Conservation (phyloP, 306 rosid genomes). For the peach (Prunus persica) region Prunus_persica_NCBIv2 NC_034010.1:6763501-6764000, state of each 20-base stretch:
- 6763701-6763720: not conserved
- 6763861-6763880: slow-evolving; percentile 30
- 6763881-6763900: slow-evolving; percentile 28
- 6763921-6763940: slow-evolving; percentile 36
- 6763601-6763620: slow-evolving; percentile 49
- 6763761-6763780: not conserved
- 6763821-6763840: slow-evolving; percentile 29
- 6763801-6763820: not conserved
- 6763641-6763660: slow-evolving; percentile 15
- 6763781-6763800: slow-evolving; percentile 13
- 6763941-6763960: slow-evolving; percentile 29
- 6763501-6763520: slow-evolving; percentile 30
- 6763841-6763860: slow-evolving; percentile 22
- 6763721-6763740: not conserved
- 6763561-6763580: slow-evolving; percentile 21
- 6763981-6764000: slow-evolving; percentile 48
- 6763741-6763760: not conserved
- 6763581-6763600: slow-evolving; percentile 10
- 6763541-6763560: slow-evolving; percentile 41
- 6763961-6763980: slow-evolving; percentile 38
- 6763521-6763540: slow-evolving; percentile 27
- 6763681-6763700: slow-evolving; percentile 33
- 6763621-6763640: slow-evolving; percentile 28
- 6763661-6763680: slow-evolving; percentile 30
- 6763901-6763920: slow-evolving; percentile 35